phyloP scores from a whole-genome alignment of 2,329 filamentous ascomycete species.

The Scorias spongiosa region DNA sequence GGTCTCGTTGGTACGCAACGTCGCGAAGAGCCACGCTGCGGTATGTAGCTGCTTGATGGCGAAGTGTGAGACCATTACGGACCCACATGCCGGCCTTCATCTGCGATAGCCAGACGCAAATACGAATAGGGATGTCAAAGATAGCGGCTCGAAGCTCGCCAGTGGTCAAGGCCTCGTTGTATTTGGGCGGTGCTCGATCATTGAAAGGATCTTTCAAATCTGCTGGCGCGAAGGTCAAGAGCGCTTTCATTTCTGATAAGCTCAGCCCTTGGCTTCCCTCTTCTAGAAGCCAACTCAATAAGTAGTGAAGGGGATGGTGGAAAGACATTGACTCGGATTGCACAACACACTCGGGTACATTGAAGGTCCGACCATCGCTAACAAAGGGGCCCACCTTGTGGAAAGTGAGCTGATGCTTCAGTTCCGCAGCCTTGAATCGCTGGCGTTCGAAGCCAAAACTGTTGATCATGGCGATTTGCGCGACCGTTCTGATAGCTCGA shows the following conservation, averaged over 20 bases:
- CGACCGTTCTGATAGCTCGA: constrained; percentile 55
- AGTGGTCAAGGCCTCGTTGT: constrained; percentile 6
- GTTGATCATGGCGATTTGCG: constrained; percentile 74
- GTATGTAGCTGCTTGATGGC: constrained; percentile 90
- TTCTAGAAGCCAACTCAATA: constrained; percentile 88
- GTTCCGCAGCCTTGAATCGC: constrained; percentile 73
- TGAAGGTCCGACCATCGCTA: constrained; percentile 24
- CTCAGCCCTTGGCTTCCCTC: constrained; percentile 59
- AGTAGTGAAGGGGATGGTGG: constrained; percentile 92
- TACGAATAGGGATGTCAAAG: constrained; percentile 84
- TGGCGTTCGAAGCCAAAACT: constrained; percentile 78
- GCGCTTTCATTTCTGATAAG: constrained; percentile 46
- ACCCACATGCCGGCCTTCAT: constrained; percentile 99
- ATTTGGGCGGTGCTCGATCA: constrained; percentile 7
- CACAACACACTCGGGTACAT: constrained; percentile 76
- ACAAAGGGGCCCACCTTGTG: constrained; percentile 74
- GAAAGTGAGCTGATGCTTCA: constrained; percentile 75
- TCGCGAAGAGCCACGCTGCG: constrained; percentile 78
- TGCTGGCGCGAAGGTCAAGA: constrained; percentile 57
- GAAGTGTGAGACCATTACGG: constrained; percentile 85
- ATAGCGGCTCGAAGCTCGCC: constrained; percentile 28
- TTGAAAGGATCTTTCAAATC: constrained; percentile 42
- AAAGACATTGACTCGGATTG: constrained; percentile 89
- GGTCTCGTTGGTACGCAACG: constrained; percentile 84
- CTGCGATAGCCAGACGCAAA: constrained; percentile 92